Evolutionary conservation across 108 stramenopile species (phyloP).

Genomic region (Fistulifera solaris): DNA sequence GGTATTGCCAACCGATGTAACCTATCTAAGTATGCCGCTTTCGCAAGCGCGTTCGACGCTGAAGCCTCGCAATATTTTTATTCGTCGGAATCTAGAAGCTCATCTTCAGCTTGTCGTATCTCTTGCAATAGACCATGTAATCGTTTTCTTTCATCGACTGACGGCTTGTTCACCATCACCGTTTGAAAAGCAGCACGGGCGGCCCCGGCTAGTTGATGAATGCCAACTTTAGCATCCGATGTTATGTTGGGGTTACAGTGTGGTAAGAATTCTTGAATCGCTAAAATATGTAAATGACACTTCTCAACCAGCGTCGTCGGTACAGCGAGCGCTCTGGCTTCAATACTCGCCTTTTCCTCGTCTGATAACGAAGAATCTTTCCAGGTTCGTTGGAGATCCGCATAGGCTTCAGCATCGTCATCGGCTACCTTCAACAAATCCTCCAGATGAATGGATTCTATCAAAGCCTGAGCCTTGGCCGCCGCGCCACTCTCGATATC

Average conservation of each 20-base stretch:
- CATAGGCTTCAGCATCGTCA: constrained; percentile 62
- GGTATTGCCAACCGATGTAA: too few relatives aligned
- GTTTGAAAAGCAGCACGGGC: constrained; percentile 77
- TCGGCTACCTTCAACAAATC: constrained; percentile 43
- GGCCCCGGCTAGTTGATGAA: constrained; percentile 70
- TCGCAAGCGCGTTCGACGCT: too few relatives aligned
- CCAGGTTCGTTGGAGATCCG: constrained; percentile 66
- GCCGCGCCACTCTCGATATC: constrained; percentile 61
- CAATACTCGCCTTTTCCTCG: constrained; percentile 49
- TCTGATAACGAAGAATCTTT: constrained; percentile 33
- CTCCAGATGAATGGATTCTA: constrained; percentile 29
- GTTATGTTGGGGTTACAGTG: constrained; percentile 69
- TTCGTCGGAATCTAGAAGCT: constrained; percentile 30
- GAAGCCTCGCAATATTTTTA: too few relatives aligned
- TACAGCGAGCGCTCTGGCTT: constrained; percentile 45
- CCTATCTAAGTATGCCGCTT: too few relatives aligned
- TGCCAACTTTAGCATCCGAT: constrained; percentile 73
- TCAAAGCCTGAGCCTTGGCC: constrained; percentile 36
- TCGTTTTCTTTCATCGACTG: constrained; percentile 46
- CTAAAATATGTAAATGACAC: constrained; percentile 47
- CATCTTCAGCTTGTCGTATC: constrained; percentile 49
- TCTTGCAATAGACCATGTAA: constrained; percentile 39
- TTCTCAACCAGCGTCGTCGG: constrained; percentile 46
- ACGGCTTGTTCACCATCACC: constrained; percentile 59
- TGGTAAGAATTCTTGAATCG: constrained; percentile 54